These are phyloP conservation scores for Pythium rhizo-oryzae DNA, from an alignment of 352 stramenopile species.

Conservation along the genomic window DNA sequence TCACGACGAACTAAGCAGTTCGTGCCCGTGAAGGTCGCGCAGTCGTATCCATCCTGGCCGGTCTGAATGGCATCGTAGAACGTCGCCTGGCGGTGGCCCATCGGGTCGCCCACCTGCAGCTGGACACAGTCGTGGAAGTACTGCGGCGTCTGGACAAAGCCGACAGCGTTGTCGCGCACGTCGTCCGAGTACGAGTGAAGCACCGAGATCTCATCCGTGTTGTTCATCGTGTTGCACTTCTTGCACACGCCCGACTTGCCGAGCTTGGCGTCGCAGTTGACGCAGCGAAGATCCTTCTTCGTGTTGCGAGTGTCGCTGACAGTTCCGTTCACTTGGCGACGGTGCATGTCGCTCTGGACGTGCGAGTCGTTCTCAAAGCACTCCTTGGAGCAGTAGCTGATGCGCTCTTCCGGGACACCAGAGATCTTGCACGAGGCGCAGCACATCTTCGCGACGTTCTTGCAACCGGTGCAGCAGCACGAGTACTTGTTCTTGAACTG, in stretches of 20 bases:
- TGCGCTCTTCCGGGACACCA: conserved; percentile 80
- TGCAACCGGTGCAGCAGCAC: conserved; percentile 75
- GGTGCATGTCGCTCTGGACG: conserved; percentile 75
- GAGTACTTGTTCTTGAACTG: conserved; percentile 80
- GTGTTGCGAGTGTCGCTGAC: conserved; percentile 68
- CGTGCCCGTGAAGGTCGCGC: conserved; percentile 75
- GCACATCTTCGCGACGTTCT: conserved; percentile 84
- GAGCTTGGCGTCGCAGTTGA: conserved; percentile 74
- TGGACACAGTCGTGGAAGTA: conserved; percentile 88
- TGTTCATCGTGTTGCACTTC: conserved; percentile 76
- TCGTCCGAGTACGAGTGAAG: conserved; percentile 84
- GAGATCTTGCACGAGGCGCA: conserved; percentile 87
- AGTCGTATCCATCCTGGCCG: conserved; percentile 84
- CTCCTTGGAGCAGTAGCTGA: conserved; percentile 88
- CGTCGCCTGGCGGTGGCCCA: conserved; percentile 79
- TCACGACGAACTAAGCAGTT: conserved; percentile 84
- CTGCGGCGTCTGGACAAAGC: conserved; percentile 82
- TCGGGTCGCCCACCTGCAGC: conserved; percentile 79
- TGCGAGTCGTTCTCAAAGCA: conserved; percentile 87
- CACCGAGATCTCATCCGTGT: conserved; percentile 54
- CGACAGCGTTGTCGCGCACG: conserved; percentile 77
- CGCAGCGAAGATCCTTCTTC: conserved; percentile 78
- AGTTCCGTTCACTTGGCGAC: conserved; percentile 82
- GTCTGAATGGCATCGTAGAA: conserved; percentile 90
- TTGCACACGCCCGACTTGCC: conserved; percentile 74